phyloP scores from a whole-genome alignment of 225 moss, liverwort and hornwort genomes.

The Straminergon stramineum region DNA sequence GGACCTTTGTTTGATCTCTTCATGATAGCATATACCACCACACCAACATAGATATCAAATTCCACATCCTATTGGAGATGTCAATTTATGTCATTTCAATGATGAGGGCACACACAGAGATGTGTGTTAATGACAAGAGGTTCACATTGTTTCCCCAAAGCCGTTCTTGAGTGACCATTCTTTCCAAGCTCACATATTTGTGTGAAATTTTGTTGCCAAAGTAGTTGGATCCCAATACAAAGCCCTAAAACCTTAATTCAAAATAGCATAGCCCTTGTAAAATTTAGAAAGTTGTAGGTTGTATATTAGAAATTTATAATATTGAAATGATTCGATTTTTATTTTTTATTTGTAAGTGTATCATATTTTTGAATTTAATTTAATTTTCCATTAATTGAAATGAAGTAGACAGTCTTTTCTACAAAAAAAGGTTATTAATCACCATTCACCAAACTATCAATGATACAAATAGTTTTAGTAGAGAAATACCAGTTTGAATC shows the following conservation, averaged over 20 bases:
- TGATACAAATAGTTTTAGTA: background rate
- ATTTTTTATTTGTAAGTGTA: too few relatives aligned
- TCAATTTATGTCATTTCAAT: accelerated
- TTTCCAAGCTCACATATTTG: background rate
- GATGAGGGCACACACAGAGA: background rate
- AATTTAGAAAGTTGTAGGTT: background rate
- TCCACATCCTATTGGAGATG: accelerated
- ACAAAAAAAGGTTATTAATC: too few relatives aligned
- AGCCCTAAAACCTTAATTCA: background rate
- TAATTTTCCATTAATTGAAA: background rate
- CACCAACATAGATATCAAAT: background rate
- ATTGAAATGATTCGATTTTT: background rate
- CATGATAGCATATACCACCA: accelerated
- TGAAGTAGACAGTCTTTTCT: background rate
- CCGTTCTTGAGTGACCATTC: accelerated
- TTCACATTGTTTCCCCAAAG: accelerated
- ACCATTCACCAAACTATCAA: background rate
- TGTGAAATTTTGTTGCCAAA: background rate
- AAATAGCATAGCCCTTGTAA: accelerated
- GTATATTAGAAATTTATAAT: background rate
- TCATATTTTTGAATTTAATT: background rate
- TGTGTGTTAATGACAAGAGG: accelerated
- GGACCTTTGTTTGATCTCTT: accelerated
- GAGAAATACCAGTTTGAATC: accelerated
- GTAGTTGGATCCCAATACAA: background rate